Conservation (phyloP, 345 rosid genomes). For the Ceriops zippeliana region DNA sequence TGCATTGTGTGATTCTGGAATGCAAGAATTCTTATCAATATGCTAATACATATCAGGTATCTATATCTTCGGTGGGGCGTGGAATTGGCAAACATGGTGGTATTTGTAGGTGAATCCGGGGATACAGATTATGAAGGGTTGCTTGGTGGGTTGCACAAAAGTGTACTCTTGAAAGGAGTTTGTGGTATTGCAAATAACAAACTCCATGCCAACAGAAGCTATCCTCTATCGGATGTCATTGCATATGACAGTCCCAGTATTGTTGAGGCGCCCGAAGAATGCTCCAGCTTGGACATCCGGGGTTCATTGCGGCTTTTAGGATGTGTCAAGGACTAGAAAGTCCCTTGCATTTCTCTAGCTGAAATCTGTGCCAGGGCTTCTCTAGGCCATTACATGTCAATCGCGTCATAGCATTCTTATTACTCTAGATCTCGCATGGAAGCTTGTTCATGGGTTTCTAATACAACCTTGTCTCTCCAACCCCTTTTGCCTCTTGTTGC, state of each 20-base stretch:
- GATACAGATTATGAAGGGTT: conserved; percentile 95
- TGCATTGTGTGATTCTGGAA: neutral
- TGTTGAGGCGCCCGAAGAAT: conserved; percentile 46
- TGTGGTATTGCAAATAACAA: conserved; percentile 49
- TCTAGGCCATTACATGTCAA: neutral
- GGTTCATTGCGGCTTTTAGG: conserved; percentile 57
- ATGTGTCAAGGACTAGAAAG: conserved; percentile 17
- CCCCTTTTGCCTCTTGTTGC: too few species aligned
- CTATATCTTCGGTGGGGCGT: conserved; percentile 88
- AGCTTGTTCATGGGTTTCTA: neutral
- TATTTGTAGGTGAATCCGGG: conserved; percentile 85
- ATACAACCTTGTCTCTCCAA: too few species aligned
- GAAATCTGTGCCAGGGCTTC: neutral
- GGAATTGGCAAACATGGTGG: conserved; percentile 74
- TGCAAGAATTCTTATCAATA: neutral
- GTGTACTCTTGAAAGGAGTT: conserved; percentile 65
- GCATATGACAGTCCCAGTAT: conserved; percentile 64
- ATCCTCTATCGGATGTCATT: conserved; percentile 80
- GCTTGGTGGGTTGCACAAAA: conserved; percentile 85
- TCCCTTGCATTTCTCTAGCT: neutral
- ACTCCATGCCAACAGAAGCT: conserved; percentile 61
- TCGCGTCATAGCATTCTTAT: neutral
- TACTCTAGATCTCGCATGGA: neutral
- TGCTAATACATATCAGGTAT: conserved; percentile 51
- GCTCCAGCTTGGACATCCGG: conserved; percentile 44